Evolutionary conservation across 805 yeast species (phyloP).

Genomic region (Yarrowia phangngaensis): DNA sequence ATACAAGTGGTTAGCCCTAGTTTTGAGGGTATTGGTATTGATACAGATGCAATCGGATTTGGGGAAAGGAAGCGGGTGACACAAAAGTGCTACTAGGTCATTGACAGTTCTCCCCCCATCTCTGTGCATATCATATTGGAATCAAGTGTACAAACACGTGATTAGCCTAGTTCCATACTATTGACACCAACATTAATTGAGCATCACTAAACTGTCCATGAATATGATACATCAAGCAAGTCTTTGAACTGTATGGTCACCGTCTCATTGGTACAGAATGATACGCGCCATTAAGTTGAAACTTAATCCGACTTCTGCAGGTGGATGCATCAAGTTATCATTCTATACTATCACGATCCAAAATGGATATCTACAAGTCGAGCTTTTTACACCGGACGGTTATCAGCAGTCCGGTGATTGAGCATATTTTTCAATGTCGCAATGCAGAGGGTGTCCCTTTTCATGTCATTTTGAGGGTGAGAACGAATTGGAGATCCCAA

Average conservation of each 20-base stretch:
- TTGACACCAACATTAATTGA: too few species aligned
- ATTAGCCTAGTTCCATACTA: too few species aligned
- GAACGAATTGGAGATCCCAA: background rate
- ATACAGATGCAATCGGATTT: background rate
- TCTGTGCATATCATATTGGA: too few species aligned
- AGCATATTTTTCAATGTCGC: constrained; percentile 22
- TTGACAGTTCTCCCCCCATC: too few species aligned
- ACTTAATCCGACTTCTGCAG: background rate
- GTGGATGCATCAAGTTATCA: background rate
- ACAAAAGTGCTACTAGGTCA: background rate
- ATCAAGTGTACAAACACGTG: too few species aligned
- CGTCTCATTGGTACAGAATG: too few species aligned
- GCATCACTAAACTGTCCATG: too few species aligned
- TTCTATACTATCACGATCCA: too few species aligned
- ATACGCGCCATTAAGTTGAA: too few species aligned
- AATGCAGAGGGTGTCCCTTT: constrained; percentile 13
- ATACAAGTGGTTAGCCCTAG: background rate
- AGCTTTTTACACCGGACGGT: constrained; percentile 22
- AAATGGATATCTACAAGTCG: constrained; percentile 14
- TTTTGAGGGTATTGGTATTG: background rate
- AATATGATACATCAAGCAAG: too few species aligned
- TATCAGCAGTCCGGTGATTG: constrained; percentile 17
- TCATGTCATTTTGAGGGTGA: constrained; percentile 14
- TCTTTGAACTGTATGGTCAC: too few species aligned
- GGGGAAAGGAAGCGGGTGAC: background rate